Percentiles rank a stretch among this genome's conserved stretches.
Conservation (phyloP, 1,284 basidiomycete genomes). For the Cutaneotrichosporon arboriforme region DNA sequence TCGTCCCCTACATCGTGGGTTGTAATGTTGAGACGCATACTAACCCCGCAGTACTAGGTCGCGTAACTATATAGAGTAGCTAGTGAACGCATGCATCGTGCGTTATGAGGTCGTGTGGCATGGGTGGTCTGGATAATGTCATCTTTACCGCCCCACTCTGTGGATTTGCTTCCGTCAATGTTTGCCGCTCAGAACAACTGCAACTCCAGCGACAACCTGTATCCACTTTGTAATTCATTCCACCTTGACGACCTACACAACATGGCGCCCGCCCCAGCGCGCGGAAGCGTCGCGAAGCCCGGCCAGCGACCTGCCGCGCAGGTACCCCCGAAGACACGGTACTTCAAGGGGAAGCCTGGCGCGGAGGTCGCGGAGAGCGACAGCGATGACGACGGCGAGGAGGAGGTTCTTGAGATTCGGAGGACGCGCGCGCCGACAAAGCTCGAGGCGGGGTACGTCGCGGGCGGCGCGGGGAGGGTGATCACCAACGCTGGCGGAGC, state of each 20-base stretch:
- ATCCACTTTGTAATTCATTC: not conserved
- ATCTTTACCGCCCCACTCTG: too few species aligned
- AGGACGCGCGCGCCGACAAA: constrained; percentile 12
- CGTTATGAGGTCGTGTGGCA: too few species aligned
- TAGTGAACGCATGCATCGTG: too few species aligned
- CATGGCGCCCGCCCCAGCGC: constrained; percentile 8
- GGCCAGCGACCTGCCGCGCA: constrained; percentile 1
- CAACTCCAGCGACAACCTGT: not conserved
- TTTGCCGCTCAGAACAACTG: not conserved
- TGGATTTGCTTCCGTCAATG: constrained; percentile 5
- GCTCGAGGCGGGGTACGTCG: constrained; percentile 29
- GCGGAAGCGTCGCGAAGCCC: not conserved
- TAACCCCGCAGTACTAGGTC: too few species aligned
- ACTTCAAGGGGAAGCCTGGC: constrained; percentile 43
- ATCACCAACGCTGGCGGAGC: constrained; percentile 16
- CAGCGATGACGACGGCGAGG: constrained; percentile 27
- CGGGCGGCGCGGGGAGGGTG: constrained; percentile 45
- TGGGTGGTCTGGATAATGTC: too few species aligned
- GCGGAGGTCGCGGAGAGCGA: constrained; percentile 28
- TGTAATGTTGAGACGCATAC: too few species aligned
- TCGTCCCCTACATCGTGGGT: constrained; percentile 68
- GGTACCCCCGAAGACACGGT: constrained; percentile 31
- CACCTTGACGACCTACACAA: not conserved
- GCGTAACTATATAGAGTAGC: too few species aligned
- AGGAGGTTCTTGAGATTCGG: constrained; percentile 7